Percentiles rank a stretch among this genome's conserved stretches.
These are phyloP conservation scores for Coprinellus aureogranulatus DNA, from an alignment of 768 basidiomycete species.

Conservation along the genomic window DNA sequence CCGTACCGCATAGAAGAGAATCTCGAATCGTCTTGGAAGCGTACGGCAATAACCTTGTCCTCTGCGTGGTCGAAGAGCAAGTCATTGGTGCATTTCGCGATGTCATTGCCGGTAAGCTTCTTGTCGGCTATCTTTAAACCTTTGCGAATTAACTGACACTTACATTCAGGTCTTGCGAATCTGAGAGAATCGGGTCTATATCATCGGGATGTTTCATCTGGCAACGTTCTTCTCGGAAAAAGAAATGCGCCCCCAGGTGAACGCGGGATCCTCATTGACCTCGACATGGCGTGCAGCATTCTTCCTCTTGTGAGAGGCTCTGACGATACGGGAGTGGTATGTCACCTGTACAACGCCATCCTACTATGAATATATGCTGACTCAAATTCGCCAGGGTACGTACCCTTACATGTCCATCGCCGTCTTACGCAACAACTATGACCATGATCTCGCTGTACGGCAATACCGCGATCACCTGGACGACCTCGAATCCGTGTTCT, in stretches of 20 bases:
- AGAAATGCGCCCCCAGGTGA: neutral
- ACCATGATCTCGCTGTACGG: too few relatives aligned
- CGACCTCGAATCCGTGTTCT: slow-evolving; percentile 8
- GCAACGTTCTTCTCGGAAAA: slow-evolving; percentile 12
- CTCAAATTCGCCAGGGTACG: neutral
- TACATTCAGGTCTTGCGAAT: neutral
- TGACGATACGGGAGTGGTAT: neutral
- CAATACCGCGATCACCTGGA: neutral
- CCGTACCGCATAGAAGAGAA: neutral
- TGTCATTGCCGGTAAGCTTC: neutral
- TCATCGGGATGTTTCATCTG: slow-evolving; percentile 13
- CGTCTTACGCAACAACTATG: neutral
- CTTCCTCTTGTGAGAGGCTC: neutral
- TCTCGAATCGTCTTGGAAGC: neutral
- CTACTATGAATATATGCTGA: neutral
- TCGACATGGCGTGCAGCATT: slow-evolving; percentile 10
- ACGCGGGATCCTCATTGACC: slow-evolving; percentile 13
- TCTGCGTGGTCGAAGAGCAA: neutral
- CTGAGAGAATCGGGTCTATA: neutral
- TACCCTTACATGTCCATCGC: neutral
- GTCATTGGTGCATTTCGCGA: neutral
- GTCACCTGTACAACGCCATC: neutral
- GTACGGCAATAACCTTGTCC: neutral
- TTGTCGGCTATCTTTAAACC: neutral
- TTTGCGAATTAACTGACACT: neutral